phyloP scores from a whole-genome alignment of 805 yeast species.

The Candida maesae region DNA sequence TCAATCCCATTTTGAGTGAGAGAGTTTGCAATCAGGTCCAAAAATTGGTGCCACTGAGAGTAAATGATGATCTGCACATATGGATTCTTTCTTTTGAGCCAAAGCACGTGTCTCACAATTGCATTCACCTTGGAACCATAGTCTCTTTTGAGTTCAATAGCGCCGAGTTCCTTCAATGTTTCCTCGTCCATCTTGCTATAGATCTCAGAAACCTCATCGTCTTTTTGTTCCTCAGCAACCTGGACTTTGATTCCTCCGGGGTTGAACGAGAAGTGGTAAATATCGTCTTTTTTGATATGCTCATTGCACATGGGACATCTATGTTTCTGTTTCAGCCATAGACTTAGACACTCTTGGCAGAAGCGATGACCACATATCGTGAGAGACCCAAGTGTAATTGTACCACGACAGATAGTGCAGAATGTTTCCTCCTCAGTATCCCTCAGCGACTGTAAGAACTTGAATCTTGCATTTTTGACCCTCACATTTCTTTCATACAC shows the following conservation, averaged over 20 bases:
- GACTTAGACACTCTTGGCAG: slow-evolving; percentile 74
- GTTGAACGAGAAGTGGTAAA: slow-evolving; percentile 67
- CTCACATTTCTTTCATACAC: neutral
- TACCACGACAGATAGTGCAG: slow-evolving; percentile 77
- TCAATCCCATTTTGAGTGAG: slow-evolving; percentile 53
- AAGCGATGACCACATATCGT: slow-evolving; percentile 92
- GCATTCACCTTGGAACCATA: slow-evolving; percentile 88
- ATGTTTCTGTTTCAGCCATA: slow-evolving; percentile 59
- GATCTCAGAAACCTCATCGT: slow-evolving; percentile 16
- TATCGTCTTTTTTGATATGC: slow-evolving; percentile 42
- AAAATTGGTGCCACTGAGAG: slow-evolving; percentile 83
- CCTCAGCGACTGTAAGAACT: slow-evolving; percentile 39
- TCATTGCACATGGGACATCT: slow-evolving; percentile 84
- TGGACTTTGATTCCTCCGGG: slow-evolving; percentile 49
- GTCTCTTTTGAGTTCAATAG: slow-evolving; percentile 39
- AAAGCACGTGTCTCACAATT: slow-evolving; percentile 68
- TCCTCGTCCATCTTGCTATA: slow-evolving; percentile 37
- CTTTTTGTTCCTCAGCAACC: slow-evolving; percentile 28
- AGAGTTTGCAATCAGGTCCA: slow-evolving; percentile 64
- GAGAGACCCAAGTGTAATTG: slow-evolving; percentile 70
- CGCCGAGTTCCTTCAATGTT: slow-evolving; percentile 42
- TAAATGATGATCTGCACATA: slow-evolving; percentile 72
- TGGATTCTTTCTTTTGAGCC: slow-evolving; percentile 51
- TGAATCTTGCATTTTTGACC: slow-evolving; percentile 33
- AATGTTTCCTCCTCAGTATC: slow-evolving; percentile 20